Evolutionary conservation across 106 monocot genomes (phyloP), one percentile per base, ranked within the genome.

Genomic region (Allium fistulosum): DNA sequence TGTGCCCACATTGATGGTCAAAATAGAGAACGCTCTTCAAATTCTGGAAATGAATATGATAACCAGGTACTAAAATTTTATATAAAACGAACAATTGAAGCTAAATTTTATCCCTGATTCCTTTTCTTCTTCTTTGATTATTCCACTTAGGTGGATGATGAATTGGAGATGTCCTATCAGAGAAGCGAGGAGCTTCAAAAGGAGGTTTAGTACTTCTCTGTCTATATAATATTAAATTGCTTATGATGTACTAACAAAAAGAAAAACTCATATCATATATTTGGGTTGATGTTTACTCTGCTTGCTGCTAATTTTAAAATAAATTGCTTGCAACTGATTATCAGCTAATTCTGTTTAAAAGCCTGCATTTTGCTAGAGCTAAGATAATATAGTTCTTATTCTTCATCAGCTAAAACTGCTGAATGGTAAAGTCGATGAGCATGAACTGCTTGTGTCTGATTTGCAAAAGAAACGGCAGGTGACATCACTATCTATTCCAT

Each of bases 381-480:
- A 18, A 51, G 37, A 46, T 58, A 22, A 7, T 8, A 57, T 18
- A 17, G 2, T 66, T 11, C 53, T 71, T 17, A 45, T 15, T 7
- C 26, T 65, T n/a, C 66, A 56, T 71, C 79, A 93, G 93, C 62
- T 86, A 17, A n/a, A 65, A 51, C 48, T 75, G 64, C 70, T 93
- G 61, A 78, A 83, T 71, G 83, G 76, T n/a, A 83, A 83, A 68
- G 68, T 86, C 49, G 76, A 83, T 53, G 83, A 77, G 71, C 83
- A 85, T 66, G 66, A 81, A 28, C 71, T 81, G 55, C 78, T 74
- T 77, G 66, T 85, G 57, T 66, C 73, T 48, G 88, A 93, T 74
- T 79, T 93, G 53, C 69, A 75, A 49, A 93, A 81, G 76, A 93
- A 83, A 72, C 79, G 49, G 48, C 71, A 88, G 85, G 93, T 85